Evolutionary conservation across 768 basidiomycete genomes (phyloP).

Genomic region (Chalciporus pseudorubinellus): DNA sequence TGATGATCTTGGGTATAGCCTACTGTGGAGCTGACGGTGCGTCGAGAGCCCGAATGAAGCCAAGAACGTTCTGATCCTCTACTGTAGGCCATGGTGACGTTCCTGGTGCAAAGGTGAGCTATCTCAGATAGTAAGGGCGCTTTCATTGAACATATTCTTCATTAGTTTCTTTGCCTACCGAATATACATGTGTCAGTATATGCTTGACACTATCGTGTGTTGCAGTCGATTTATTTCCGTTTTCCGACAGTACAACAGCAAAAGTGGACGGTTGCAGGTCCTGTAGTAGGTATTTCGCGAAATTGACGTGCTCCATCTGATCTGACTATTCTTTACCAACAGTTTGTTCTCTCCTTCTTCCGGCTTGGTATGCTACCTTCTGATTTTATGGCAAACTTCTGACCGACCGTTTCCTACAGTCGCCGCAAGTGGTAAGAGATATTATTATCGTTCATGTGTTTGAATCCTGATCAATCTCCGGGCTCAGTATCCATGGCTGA

Average conservation of each 20-base stretch:
- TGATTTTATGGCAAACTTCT: not conserved
- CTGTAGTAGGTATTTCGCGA: constrained; percentile 12
- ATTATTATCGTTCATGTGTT: not conserved
- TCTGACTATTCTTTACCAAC: not conserved
- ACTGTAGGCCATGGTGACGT: constrained; percentile 24
- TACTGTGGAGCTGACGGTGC: constrained; percentile 21
- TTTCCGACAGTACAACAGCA: constrained; percentile 13
- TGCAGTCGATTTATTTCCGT: not conserved
- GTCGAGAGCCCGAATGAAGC: not conserved
- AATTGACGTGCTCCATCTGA: not conserved
- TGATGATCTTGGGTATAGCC: constrained; percentile 10
- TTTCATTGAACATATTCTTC: not conserved
- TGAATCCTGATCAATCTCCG: not conserved
- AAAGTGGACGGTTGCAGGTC: constrained; percentile 11
- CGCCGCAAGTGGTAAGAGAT: constrained; percentile 18
- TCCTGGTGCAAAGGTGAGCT: constrained; percentile 22
- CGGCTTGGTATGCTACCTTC: constrained; percentile 15
- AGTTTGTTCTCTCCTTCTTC: constrained; percentile 16
- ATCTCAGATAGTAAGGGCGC: not conserved
- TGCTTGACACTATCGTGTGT: not conserved
- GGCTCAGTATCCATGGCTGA: constrained; percentile 19
- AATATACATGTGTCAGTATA: constrained; percentile 22
- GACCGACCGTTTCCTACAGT: constrained; percentile 3
- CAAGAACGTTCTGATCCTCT: not conserved
- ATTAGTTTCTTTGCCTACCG: constrained; percentile 26